Evolutionary conservation across 768 basidiomycete genomes (phyloP), one percentile per base, ranked within the genome.

Genomic region (Lactarius akahatsu): DNA sequence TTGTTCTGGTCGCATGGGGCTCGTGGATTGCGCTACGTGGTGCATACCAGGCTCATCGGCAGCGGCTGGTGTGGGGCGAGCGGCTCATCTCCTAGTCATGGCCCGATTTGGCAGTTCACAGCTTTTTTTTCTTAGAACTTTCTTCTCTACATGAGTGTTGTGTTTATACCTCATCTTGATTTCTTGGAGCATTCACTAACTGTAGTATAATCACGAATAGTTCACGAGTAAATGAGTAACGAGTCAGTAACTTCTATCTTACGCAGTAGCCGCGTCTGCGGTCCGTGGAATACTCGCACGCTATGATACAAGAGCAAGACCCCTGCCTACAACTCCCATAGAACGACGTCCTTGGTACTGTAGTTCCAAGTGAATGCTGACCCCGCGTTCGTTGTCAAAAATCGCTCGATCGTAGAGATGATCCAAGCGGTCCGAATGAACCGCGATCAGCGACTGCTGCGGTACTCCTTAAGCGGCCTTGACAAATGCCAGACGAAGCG

Each of bases 41-140:
- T 41, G 90, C 85, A 32, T 88, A 90, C 67, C 80, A 87, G 41
- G 91, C 90, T 34, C 88, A 92, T 74, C 80, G 88, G 71, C 85
- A 89, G 71, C 79, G 89, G 56, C 82, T 91, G n/a, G 85, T 92
- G 11, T 92, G 90, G 89, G 91, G 91, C 63, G 89, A 90, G 72
- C 83, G 86, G 62, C 78, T 92, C 67, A 89, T 92, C 83, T 89
- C 86, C 52, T 92, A 41, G 38, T 32, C 54, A 4, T 4, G 3
- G 1, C 26, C 9, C 38, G 34, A 40, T 26, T 43, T 32, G 50
- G 59, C 20, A 47, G 9, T 7, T 32, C 34, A 38, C 11, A 1
- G 11, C 11, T 36, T 6, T n/a, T 18, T n/a, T 38, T 56, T 54
- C n/a, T 36, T 30, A 23, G 50, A 13, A 26, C 13, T 7, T 18